phyloP scores from a whole-genome alignment of 768 basidiomycete genomes.

The Pulveroboletus sp. region DNA sequence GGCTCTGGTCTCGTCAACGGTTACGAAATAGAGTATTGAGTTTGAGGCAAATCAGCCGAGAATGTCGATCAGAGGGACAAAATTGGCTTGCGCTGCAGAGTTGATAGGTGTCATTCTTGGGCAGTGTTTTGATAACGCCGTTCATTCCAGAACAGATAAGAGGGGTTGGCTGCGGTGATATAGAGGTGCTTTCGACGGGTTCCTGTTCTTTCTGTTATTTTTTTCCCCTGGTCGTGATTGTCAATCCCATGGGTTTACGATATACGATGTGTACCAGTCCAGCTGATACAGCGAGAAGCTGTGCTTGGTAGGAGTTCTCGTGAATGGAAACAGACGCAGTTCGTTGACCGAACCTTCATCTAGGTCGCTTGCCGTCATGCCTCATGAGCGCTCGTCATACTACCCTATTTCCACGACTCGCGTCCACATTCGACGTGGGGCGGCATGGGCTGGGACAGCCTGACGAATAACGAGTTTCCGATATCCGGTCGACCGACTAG shows the following conservation, averaged over 20 bases:
- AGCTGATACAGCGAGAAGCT: not conserved
- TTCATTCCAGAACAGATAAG: conserved; percentile 3
- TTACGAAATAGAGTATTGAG: conserved; percentile 12
- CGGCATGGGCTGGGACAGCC: conserved; percentile 5
- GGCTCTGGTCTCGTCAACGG: conserved; percentile 35
- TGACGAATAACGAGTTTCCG: conserved; percentile 8
- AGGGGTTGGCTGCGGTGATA: conserved; percentile 6
- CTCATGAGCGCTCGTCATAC: not conserved
- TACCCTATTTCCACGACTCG: not conserved
- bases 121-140: conserved; percentile 5
- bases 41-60: not conserved
- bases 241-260: not conserved
- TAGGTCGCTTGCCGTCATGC: conserved; percentile 3
- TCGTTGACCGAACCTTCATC: conserved; percentile 1
- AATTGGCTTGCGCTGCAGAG: not conserved
- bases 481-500: not conserved
- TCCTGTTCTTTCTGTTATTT: not conserved
- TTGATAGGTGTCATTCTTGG: conserved; percentile 10
- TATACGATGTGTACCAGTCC: not conserved
- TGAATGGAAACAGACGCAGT: not conserved
- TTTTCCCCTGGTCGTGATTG: not conserved
- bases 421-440: not conserved
- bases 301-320: conserved; percentile 13
- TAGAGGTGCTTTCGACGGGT: conserved; percentile 4
- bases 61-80: conserved; percentile 1